Evolutionary conservation across 2,329 filamentous ascomycete species (phyloP).

Genomic region (Penicillium sp.): DNA sequence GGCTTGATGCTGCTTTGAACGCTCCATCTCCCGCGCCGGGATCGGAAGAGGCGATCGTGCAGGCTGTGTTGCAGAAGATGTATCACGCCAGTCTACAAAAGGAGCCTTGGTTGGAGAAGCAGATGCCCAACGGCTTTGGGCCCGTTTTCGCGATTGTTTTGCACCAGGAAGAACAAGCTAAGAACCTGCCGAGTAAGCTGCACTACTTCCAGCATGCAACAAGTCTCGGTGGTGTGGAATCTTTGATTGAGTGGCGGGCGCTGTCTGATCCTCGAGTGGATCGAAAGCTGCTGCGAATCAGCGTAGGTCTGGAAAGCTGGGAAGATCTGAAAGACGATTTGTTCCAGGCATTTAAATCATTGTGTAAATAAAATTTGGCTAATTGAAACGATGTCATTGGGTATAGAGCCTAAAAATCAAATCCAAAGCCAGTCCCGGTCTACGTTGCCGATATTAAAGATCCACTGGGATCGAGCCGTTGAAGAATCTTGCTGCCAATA

Average conservation of each 20-base stretch:
- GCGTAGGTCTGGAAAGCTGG: conserved; percentile 80
- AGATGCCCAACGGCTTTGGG: conserved; percentile 90
- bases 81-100: conserved; percentile 80
- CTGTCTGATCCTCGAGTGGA: conserved; percentile 79
- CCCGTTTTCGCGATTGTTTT: conserved; percentile 79
- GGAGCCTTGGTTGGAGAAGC: conserved; percentile 70
- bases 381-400: neutral
- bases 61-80: conserved; percentile 60
- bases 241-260: conserved; percentile 90
- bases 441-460: conserved; percentile 30
- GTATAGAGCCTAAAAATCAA: conserved; percentile 9
- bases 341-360: conserved; percentile 58
- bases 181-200: conserved; percentile 72
- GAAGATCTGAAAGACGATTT: conserved; percentile 81
- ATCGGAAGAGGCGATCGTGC: conserved; percentile 47
- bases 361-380: neutral
- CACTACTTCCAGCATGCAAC: conserved; percentile 90
- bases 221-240: conserved; percentile 89
- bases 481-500: conserved; percentile 25
- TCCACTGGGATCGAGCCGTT: conserved; percentile 22
- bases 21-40: conserved; percentile 36
- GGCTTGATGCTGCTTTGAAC: conserved; percentile 60
- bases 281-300: conserved; percentile 71
- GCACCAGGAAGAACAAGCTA: conserved; percentile 61
- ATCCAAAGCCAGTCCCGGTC: conserved; percentile 34